These are phyloP conservation scores for Marchantia paleacea DNA, from an alignment of 225 moss, liverwort and hornwort genomes.

Conservation along the genomic window DNA sequence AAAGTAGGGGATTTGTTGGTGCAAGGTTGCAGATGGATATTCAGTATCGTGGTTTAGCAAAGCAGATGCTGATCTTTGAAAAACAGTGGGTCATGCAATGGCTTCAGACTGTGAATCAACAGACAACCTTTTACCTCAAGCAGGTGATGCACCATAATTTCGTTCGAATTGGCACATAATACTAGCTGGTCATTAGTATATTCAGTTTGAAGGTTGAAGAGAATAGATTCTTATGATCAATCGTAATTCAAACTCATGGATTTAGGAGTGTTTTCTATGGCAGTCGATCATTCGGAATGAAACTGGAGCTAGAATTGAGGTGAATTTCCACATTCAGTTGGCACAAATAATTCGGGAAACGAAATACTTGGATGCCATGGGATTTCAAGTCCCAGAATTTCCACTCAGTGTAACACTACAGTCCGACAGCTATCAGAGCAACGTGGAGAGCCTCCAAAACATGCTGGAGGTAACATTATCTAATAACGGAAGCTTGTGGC, in stretches of 20 bases:
- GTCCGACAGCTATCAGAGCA: slow-evolving; percentile 66
- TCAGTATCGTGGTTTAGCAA: slow-evolving; percentile 67
- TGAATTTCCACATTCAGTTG: slow-evolving; percentile 58
- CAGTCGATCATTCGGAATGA: slow-evolving; percentile 61
- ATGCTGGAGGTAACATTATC: slow-evolving; percentile 66
- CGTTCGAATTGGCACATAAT: background rate
- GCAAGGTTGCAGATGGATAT: slow-evolving; percentile 60
- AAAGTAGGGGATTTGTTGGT: background rate
- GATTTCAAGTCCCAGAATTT: slow-evolving; percentile 76
- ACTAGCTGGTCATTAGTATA: background rate
- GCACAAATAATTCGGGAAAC: slow-evolving; percentile 74
- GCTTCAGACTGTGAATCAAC: slow-evolving; percentile 58
- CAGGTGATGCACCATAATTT: slow-evolving; percentile 42
- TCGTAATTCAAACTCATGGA: background rate
- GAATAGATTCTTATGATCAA: background rate
- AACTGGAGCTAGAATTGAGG: slow-evolving; percentile 51
- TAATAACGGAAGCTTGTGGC: background rate
- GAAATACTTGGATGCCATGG: slow-evolving; percentile 84
- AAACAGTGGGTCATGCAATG: slow-evolving; percentile 65
- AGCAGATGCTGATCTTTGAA: slow-evolving; percentile 81
- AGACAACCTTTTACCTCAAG: slow-evolving; percentile 65
- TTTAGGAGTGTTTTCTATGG: background rate
- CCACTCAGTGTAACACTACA: slow-evolving; percentile 77
- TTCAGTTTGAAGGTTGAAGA: background rate
- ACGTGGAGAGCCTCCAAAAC: slow-evolving; percentile 61